phyloP scores from a whole-genome alignment of 1,284 basidiomycete genomes.

The Naganishia albida region DNA sequence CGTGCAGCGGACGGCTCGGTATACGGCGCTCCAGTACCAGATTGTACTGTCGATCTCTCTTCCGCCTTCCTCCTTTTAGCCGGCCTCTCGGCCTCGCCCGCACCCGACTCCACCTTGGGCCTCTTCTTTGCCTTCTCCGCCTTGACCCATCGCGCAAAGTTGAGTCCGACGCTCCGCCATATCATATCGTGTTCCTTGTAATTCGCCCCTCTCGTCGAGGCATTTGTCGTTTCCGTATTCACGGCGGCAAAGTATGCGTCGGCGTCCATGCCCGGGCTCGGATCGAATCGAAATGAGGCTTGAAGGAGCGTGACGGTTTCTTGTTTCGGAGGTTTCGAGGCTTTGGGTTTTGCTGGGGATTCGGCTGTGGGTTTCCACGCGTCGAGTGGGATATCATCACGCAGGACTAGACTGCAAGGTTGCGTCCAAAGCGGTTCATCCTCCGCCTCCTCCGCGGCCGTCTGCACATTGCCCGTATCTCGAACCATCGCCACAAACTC shows the following conservation, averaged over 20 bases:
- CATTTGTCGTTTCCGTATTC: background rate
- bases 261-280: slow-evolving; percentile 4
- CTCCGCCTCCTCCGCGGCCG: background rate
- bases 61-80: slow-evolving; percentile 37
- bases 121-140: slow-evolving; percentile 28
- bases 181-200: slow-evolving; percentile 21
- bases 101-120: slow-evolving; percentile 5
- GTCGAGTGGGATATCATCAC: slow-evolving; percentile 10
- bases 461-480: background rate
- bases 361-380: background rate
- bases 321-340: background rate
- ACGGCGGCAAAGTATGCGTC: slow-evolving; percentile 2
- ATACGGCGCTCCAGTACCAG: background rate
- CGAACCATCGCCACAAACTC: slow-evolving; percentile 12
- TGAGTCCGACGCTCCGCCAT: slow-evolving; percentile 25
- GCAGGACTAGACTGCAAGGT: background rate
- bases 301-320: slow-evolving; percentile 9
- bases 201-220: background rate
- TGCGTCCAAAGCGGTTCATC: slow-evolving; percentile 14
- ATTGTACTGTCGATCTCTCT: slow-evolving; percentile 25
- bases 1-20: background rate
- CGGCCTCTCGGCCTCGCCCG: slow-evolving; percentile 12
- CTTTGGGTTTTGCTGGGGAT: background rate
- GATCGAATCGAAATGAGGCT: slow-evolving; percentile 18
- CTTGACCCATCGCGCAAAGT: slow-evolving; percentile 40